Conservation (phyloP, 1,284 basidiomycete species). For the Anthracocystis walkeri region DNA sequence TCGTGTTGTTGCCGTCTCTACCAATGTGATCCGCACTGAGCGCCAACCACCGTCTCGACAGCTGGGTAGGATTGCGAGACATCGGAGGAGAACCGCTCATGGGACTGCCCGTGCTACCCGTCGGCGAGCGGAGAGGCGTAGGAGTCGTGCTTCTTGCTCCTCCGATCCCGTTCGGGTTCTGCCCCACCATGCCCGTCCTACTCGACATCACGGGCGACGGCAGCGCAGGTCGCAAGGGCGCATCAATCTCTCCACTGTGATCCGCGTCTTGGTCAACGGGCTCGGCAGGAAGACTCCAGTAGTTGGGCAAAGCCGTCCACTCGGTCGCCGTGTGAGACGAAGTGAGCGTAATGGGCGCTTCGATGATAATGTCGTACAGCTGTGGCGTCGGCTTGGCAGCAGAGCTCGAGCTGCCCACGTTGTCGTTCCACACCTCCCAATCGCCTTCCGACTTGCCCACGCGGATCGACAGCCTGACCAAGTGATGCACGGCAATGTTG, state of each 20-base stretch:
- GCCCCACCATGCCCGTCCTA: slow-evolving; percentile 27
- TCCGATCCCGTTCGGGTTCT: not conserved
- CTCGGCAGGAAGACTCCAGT: slow-evolving; percentile 52
- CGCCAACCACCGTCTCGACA: slow-evolving; percentile 53
- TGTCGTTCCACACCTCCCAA: slow-evolving; percentile 16
- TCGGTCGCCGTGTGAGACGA: slow-evolving; percentile 63
- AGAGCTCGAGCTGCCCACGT: slow-evolving; percentile 5
- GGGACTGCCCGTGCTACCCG: slow-evolving; percentile 2
- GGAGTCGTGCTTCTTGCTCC: slow-evolving; percentile 5
- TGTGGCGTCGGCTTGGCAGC: slow-evolving; percentile 21
- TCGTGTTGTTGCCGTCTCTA: slow-evolving; percentile 14
- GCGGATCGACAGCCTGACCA: slow-evolving; percentile 84
- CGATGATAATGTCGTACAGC: slow-evolving; percentile 87
- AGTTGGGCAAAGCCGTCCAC: slow-evolving; percentile 65
- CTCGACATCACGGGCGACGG: slow-evolving; percentile 34
- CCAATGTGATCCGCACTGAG: slow-evolving; percentile 40
- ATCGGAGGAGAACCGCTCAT: slow-evolving; percentile 21
- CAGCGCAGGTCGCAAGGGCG: slow-evolving; percentile 25
- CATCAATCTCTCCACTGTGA: slow-evolving; percentile 11
- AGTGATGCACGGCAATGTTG: slow-evolving; percentile 83
- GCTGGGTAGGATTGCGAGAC: slow-evolving; percentile 38
- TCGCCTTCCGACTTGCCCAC: slow-evolving; percentile 75
- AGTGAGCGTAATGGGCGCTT: slow-evolving; percentile 77
- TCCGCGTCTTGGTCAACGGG: slow-evolving; percentile 12
- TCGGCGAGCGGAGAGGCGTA: slow-evolving; percentile 15